Evolutionary conservation across 2,329 filamentous ascomycete species (phyloP).

Genomic region (Laburnicola sp.): DNA sequence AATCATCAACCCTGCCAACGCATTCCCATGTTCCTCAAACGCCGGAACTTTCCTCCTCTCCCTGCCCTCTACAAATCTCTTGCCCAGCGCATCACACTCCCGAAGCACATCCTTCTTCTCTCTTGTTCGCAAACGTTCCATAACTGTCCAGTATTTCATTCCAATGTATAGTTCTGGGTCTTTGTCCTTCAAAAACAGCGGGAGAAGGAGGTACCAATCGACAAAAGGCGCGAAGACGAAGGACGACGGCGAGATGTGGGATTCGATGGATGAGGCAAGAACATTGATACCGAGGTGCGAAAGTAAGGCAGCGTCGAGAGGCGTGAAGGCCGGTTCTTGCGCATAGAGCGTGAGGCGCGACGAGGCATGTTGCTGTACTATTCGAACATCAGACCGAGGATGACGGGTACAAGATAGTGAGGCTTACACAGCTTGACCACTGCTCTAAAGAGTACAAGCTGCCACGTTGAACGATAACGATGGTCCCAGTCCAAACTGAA

Average conservation of each 20-base stretch:
- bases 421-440: slow-evolving; percentile 24
- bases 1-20: slow-evolving; percentile 39
- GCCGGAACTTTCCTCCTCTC: slow-evolving; percentile 22
- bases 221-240: slow-evolving; percentile 46
- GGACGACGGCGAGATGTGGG: slow-evolving; percentile 20
- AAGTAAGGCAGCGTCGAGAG: slow-evolving; percentile 37
- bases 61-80: slow-evolving; percentile 25
- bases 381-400: not conserved
- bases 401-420: not conserved
- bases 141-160: slow-evolving; percentile 43
- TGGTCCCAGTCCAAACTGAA: slow-evolving; percentile 43
- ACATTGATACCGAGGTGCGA: slow-evolving; percentile 24
- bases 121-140: slow-evolving; percentile 23
- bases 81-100: slow-evolving; percentile 35
- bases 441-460: slow-evolving; percentile 41
- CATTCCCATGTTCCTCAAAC: slow-evolving; percentile 38
- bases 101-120: slow-evolving; percentile 30
- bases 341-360: slow-evolving; percentile 30
- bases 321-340: slow-evolving; percentile 43
- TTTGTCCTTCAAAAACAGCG: slow-evolving; percentile 31
- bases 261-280: slow-evolving; percentile 18
- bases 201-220: slow-evolving; percentile 41
- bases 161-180: slow-evolving; percentile 42
- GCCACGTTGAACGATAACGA: slow-evolving; percentile 40
- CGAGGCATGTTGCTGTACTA: slow-evolving; percentile 9